phyloP scores from a whole-genome alignment of 129 eudicot species.

The Escallonia herrerae region DNA sequence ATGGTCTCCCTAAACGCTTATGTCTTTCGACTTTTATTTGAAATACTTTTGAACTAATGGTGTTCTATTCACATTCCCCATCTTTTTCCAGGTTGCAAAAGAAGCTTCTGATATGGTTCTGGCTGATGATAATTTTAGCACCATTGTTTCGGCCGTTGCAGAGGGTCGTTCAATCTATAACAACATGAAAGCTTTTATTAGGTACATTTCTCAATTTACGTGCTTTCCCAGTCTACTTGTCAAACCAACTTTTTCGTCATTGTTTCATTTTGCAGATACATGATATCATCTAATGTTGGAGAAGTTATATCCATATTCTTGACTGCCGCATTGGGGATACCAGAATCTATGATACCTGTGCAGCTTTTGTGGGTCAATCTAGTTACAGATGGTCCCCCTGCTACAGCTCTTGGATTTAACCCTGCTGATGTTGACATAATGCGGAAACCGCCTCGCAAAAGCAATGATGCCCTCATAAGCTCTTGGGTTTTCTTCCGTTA shows the following conservation, averaged over 20 bases:
- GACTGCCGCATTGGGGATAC: constrained; percentile 85
- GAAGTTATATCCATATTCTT: constrained; percentile 81
- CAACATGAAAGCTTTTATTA: constrained; percentile 88
- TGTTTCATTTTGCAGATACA: constrained; percentile 42
- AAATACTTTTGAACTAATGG: not conserved
- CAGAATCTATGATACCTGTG: constrained; percentile 83
- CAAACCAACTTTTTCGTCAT: no score
- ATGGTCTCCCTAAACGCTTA: no score
- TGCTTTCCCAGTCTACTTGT: no score
- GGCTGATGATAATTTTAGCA: constrained; percentile 87
- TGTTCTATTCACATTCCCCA: not conserved
- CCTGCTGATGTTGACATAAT: constrained; percentile 81
- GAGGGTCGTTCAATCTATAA: constrained; percentile 85
- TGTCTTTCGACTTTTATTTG: no score
- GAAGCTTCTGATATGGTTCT: constrained; percentile 94
- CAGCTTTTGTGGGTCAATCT: constrained; percentile 87
- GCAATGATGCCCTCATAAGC: constrained; percentile 60
- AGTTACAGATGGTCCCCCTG: constrained; percentile 93
- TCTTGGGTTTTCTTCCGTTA: constrained; percentile 84
- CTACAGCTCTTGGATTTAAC: constrained; percentile 90
- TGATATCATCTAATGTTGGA: constrained; percentile 90
- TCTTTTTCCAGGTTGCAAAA: constrained; percentile 68
- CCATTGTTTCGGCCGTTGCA: constrained; percentile 75
- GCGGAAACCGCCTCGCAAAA: constrained; percentile 84
- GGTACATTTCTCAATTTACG: constrained; percentile 23